Percentiles rank a stretch among this genome's conserved stretches.
These are phyloP conservation scores for Creolimax fragrantissima DNA, from an alignment of 78 protist species.

Conservation along the genomic window DNA sequence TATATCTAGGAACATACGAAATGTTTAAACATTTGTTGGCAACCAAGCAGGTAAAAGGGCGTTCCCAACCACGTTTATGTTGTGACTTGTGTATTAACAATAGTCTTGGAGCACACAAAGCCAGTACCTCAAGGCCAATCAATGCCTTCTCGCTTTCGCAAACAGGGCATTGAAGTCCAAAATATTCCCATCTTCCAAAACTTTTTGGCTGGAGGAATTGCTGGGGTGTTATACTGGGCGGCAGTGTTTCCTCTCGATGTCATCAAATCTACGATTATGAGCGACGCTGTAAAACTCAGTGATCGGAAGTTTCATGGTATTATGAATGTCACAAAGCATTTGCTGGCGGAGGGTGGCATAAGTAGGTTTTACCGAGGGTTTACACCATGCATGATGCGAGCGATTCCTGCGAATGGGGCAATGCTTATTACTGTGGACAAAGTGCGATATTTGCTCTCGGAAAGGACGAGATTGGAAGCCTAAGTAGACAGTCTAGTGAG, in stretches of 20 bases:
- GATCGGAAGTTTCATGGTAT: neutral
- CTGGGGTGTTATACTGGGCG: neutral
- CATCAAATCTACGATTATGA: neutral
- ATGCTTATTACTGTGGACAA: neutral
- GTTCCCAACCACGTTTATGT: too few relatives aligned
- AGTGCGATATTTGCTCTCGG: neutral
- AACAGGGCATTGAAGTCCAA: neutral
- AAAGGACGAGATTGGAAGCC: neutral
- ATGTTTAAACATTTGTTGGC: neutral
- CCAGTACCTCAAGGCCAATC: too few relatives aligned
- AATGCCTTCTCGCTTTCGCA: too few relatives aligned
- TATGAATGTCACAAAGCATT: neutral
- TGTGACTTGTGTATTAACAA: too few relatives aligned
- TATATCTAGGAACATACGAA: neutral
- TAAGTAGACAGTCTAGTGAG: neutral
- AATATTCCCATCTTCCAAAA: neutral
- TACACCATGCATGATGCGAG: neutral
- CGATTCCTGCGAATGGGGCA: neutral
- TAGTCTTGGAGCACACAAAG: too few relatives aligned
- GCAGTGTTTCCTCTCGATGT: neutral
- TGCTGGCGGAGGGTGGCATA: neutral
- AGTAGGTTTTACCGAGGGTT: neutral
- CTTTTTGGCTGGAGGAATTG: neutral
- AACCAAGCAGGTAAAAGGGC: neutral
- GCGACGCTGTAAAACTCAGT: neutral